phyloP scores from a whole-genome alignment of 371 early-diverging fungal species.

The Mucor indicus region DNA sequence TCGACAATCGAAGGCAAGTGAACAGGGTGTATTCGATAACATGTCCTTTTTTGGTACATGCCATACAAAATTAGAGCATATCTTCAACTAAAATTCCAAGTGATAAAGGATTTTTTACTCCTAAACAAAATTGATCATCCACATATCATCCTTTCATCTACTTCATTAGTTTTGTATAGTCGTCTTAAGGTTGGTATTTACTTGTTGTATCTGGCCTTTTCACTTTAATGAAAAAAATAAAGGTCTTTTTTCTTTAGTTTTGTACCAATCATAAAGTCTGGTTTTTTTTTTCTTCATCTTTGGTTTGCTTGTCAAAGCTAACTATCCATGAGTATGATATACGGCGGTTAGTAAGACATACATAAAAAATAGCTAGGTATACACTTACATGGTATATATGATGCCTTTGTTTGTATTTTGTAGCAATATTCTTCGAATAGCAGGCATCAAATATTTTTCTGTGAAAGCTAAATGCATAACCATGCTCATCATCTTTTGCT shows the following conservation, averaged over 20 bases:
- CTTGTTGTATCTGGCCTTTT: conserved; percentile 1
- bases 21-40: conserved; percentile 8
- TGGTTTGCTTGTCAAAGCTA: background rate
- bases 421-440: conserved; percentile 7
- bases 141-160: conserved; percentile 8
- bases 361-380: conserved; percentile 10
- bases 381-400: conserved; percentile 13
- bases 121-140: conserved; percentile 9
- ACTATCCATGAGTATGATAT: conserved; percentile 7
- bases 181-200: conserved; percentile 4
- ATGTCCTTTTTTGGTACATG: conserved; percentile 11
- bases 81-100: conserved; percentile 16
- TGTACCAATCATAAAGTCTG: conserved; percentile 8
- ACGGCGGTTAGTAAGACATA: conserved; percentile 1
- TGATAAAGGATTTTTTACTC: conserved; percentile 9
- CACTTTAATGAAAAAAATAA: conserved; percentile 2
- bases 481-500: conserved; percentile 12
- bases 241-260: conserved; percentile 4
- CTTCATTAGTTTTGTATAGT: conserved; percentile 6
- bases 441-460: conserved; percentile 6
- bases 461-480: conserved; percentile 9
- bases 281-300: conserved; percentile 10
- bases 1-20: background rate
- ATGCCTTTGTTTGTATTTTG: conserved; percentile 3
- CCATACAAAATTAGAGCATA: conserved; percentile 13